These are phyloP conservation scores for Trichoderma sp. DNA, from an alignment of 2,329 filamentous ascomycete species.

Conservation along the genomic window DNA sequence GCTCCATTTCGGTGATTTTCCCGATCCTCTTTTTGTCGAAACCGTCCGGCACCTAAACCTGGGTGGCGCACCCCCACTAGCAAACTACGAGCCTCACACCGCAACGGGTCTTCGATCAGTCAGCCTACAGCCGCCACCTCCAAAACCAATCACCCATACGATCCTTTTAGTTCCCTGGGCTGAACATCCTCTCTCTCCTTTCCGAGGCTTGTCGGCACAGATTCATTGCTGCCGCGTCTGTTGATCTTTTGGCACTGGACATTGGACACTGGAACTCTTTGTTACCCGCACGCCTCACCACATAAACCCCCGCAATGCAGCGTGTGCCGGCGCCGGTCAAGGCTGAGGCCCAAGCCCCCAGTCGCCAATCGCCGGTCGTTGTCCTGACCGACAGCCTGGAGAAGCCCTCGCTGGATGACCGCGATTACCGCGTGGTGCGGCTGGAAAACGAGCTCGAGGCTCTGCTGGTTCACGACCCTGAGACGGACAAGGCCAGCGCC, in stretches of 20 bases:
- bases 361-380: conserved; percentile 36
- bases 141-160: not conserved
- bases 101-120: conserved; percentile 16
- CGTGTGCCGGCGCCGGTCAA: conserved; percentile 17
- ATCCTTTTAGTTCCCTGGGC: not conserved
- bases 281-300: not conserved
- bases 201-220: not conserved
- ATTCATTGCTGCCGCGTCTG: not conserved
- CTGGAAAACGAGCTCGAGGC: conserved; percentile 87
- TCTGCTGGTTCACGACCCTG: conserved; percentile 86
- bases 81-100: conserved; percentile 12
- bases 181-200: conserved; percentile 8
- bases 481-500: conserved; percentile 95
- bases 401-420: conserved; percentile 81
- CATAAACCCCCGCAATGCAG: conserved; percentile 17
- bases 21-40: conserved; percentile 1
- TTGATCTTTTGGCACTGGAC: not conserved
- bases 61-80: conserved; percentile 18
- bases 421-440: conserved; percentile 82
- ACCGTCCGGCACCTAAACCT: conserved; percentile 1
- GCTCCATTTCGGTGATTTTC: not conserved
- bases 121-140: conserved; percentile 16
- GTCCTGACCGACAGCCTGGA: conserved; percentile 70
- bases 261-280: not conserved
- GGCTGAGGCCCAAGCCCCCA: conserved; percentile 23